phyloP scores from a whole-genome alignment of 441 rosid genomes.

The Jatropha multifida region DNA sequence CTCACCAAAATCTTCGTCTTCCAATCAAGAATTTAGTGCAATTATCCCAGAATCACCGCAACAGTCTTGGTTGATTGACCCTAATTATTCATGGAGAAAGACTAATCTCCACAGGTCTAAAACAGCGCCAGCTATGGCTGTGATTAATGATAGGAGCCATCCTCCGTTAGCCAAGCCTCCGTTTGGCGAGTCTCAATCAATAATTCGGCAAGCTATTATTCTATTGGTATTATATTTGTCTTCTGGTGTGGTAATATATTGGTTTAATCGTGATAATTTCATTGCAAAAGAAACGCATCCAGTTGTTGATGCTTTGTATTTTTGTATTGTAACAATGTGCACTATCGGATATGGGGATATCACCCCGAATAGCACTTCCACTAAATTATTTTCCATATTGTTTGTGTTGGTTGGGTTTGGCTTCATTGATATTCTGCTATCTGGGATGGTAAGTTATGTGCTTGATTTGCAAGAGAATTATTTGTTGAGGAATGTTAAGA shows the following conservation, averaged over 20 bases:
- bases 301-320: conserved; percentile 83
- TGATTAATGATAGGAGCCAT: conserved; percentile 42
- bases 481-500: conserved; percentile 57
- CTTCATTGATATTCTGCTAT: conserved; percentile 71
- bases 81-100: conserved; percentile 31
- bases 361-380: conserved; percentile 55
- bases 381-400: conserved; percentile 80
- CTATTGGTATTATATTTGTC: conserved; percentile 62
- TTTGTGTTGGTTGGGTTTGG: conserved; percentile 93
- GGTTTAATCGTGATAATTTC: conserved; percentile 56
- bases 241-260: conserved; percentile 71
- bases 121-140: conserved; percentile 79
- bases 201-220: conserved; percentile 56
- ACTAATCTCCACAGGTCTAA: conserved; percentile 66
- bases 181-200: conserved; percentile 44
- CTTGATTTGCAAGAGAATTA: conserved; percentile 92
- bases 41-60: conserved; percentile 23
- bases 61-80: conserved; percentile 42
- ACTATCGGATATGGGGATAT: conserved; percentile 96
- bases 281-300: conserved; percentile 68
- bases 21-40: conserved; percentile 23
- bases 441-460: conserved; percentile 82
- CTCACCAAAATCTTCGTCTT: conserved; percentile 32
- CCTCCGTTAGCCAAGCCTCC: conserved; percentile 46
- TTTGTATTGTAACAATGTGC: conserved; percentile 96